These are phyloP conservation scores for Boeremia exigua DNA, from an alignment of 2,329 filamentous ascomycete genomes.

Conservation along the genomic window DNA sequence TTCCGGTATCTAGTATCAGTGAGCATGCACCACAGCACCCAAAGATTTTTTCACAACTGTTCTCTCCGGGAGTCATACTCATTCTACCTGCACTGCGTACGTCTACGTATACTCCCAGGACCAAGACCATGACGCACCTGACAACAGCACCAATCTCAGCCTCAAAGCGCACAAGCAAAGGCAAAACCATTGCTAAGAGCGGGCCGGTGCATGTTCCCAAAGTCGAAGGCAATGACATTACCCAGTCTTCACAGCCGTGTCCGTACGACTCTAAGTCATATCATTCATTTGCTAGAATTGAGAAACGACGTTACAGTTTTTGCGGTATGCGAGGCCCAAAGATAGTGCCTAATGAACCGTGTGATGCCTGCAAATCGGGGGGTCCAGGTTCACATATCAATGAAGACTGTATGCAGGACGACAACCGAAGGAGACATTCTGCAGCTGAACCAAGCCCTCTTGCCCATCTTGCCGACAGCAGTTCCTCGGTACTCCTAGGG, in stretches of 20 bases:
- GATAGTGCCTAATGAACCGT: conserved; percentile 16
- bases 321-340: conserved; percentile 23
- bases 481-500: conserved; percentile 8
- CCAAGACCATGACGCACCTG: neutral
- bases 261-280: conserved; percentile 27
- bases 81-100: conserved; percentile 15
- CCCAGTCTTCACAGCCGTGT: conserved; percentile 5
- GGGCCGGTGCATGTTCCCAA: neutral
- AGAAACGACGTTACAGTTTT: conserved; percentile 19
- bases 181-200: neutral
- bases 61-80: conserved; percentile 23
- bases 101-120: conserved; percentile 3
- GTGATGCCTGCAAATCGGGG: conserved; percentile 18
- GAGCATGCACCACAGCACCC: conserved; percentile 15
- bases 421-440: neutral
- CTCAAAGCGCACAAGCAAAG: neutral
- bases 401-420: neutral
- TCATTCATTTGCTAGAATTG: conserved; percentile 28
- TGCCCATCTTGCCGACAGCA: neutral
- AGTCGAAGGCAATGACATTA: neutral
- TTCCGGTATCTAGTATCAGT: neutral
- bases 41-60: conserved; percentile 20
- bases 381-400: conserved; percentile 21
- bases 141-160: conserved; percentile 5
- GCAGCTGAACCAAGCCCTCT: neutral